Percentiles rank a stretch among this genome's conserved stretches.
Conservation (phyloP, 306 rosid species). For the Sicyos edulis region DNA sequence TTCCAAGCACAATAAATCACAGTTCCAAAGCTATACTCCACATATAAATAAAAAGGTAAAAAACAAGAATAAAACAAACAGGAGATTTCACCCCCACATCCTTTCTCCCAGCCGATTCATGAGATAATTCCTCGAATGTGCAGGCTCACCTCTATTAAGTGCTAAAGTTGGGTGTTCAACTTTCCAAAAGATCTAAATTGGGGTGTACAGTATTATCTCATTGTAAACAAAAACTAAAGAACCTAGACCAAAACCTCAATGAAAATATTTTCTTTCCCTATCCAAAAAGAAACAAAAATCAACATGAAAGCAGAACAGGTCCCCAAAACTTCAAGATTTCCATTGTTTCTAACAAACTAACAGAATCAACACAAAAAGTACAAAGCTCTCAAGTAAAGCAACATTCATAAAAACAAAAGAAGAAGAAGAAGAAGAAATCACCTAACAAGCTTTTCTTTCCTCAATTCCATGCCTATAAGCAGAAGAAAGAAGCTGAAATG, state of each 20-base stretch:
- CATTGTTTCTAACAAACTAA: background rate
- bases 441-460: constrained; percentile 75
- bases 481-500: constrained; percentile 17
- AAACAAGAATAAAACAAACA: too few species aligned
- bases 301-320: constrained; percentile 2
- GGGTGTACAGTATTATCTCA: too few species aligned
- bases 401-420: background rate
- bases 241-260: too few species aligned
- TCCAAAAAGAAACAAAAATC: background rate
- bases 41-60: background rate
- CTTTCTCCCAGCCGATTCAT: too few species aligned
- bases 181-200: too few species aligned
- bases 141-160: too few species aligned
- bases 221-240: too few species aligned
- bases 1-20: background rate
- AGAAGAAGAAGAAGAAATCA: constrained; percentile 18
- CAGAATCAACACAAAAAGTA: background rate
- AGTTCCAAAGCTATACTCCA: background rate
- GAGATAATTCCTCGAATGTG: too few species aligned
- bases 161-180: too few species aligned
- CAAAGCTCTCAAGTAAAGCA: background rate
- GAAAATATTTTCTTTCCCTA: too few species aligned
- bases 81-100: background rate
- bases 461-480: constrained; percentile 45
- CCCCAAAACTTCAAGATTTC: background rate